Base-by-base conservation (phyloP, 345 rosid genomes). In the Eucalyptus polyanthemos region DNA sequence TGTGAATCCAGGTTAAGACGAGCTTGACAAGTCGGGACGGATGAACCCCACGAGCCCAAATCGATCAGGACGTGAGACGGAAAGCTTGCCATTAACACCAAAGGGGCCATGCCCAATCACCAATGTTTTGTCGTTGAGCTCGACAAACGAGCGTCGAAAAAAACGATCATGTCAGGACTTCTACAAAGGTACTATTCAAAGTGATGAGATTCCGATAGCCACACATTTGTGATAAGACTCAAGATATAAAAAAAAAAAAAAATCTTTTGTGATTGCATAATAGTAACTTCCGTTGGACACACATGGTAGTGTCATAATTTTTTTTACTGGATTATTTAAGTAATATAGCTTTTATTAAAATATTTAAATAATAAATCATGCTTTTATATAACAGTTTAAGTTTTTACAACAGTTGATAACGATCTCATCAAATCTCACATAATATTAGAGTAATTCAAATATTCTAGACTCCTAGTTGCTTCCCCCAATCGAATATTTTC, bases 291-390 rank as follows among this genome's bases (percentile, higher is more conserved):
- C 34, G 34, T 34, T 34, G 34, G 34, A 34, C 34, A 34, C 34
- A 34, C 3, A 34, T 34, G 34, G 34, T 34, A 34, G 9, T 17
- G 56, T 51, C 9, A 7, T 51, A 17, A 51, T 51, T 51, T 51
- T 51, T 51, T 17, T 50, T 51, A 15, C 17, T 7, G 2, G 8
- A 51, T 51, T 1, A 51, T 17, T 51, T 17, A 51, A 51, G 9
- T 51, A 0, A 1, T 9, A 51, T 7, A 51, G 7, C 0, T 51
- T 51, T 51, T 51, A 7, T 17, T 51, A 51, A 0, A 51, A 51
- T 51, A 51, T 17, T 51, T 51, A 51, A 51, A 17, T 51, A 51
- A 7, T 17, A 51, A 51, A 51, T 51, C 9, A 51, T 51, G 0
- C 4, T 51, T 51, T 51, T 2, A 17, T 51, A 17, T 51, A 51